Conservation (phyloP, 208 protist species). For the Leishmania tarentolae region DNA sequence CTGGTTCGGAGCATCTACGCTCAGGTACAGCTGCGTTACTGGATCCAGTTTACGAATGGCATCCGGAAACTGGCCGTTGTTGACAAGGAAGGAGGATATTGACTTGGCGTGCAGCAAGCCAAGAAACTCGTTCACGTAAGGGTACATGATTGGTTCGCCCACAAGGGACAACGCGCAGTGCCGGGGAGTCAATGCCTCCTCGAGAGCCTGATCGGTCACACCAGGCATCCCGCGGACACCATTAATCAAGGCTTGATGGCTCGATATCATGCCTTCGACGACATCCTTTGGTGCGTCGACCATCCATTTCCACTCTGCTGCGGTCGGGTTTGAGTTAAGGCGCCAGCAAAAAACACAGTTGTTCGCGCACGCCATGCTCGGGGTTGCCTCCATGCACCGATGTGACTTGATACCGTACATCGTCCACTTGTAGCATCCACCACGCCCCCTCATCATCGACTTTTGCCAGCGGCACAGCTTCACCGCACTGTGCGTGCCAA, state of each 20-base stretch:
- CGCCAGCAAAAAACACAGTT: slow-evolving; percentile 97
- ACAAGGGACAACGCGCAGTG: slow-evolving; percentile 96
- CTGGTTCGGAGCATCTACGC: slow-evolving; percentile 92
- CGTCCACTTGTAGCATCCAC: slow-evolving; percentile 98
- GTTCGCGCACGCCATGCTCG: slow-evolving; percentile 95
- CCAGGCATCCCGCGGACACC: slow-evolving; percentile 89
- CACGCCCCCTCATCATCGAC: slow-evolving; percentile 95
- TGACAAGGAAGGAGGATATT: slow-evolving; percentile 95
- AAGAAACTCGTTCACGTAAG: slow-evolving; percentile 94
- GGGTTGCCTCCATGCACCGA: slow-evolving; percentile 97
- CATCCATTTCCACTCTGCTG: slow-evolving; percentile 92
- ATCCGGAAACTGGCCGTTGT: slow-evolving; percentile 93
- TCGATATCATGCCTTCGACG: slow-evolving; percentile 84
- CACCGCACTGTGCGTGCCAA: slow-evolving; percentile 95
- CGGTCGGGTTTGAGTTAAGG: slow-evolving; percentile 94
- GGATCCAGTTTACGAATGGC: slow-evolving; percentile 57
- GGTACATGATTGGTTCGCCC: slow-evolving; percentile 96
- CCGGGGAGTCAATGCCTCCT: slow-evolving; percentile 82
- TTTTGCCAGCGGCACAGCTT: slow-evolving; percentile 98
- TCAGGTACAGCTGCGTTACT: slow-evolving; percentile 95
- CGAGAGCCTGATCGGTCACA: slow-evolving; percentile 74
- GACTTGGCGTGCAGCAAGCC: slow-evolving; percentile 64
- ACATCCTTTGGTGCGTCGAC: slow-evolving; percentile 90
- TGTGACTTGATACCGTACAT: slow-evolving; percentile 97
- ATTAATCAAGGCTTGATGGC: slow-evolving; percentile 82